These are phyloP conservation scores for Eimeria maxima DNA, from an alignment of 169 alveolate species.

Conservation along the genomic window DNA sequence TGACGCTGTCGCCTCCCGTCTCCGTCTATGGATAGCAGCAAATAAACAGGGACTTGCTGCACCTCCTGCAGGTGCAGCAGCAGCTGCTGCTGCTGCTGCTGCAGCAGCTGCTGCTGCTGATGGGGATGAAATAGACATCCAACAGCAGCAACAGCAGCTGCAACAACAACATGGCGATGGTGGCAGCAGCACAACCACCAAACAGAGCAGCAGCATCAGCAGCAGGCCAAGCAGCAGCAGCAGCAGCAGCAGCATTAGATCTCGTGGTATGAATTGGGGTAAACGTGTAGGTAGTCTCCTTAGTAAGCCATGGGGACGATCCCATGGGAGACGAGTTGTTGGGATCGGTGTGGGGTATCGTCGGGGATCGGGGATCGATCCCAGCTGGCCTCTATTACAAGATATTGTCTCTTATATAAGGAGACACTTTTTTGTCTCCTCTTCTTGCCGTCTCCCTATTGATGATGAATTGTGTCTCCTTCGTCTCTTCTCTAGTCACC, in stretches of 20 bases:
- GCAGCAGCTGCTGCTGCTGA: not conserved
- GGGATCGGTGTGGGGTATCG: not conserved
- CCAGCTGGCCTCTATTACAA: slow-evolving; percentile 79
- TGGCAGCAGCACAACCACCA: slow-evolving; percentile 1
- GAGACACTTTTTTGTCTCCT: slow-evolving; percentile 81
- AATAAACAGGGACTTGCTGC: slow-evolving; percentile 71
- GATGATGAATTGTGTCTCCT: slow-evolving; percentile 86
- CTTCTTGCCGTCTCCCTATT: slow-evolving; percentile 84
- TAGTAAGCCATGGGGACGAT: slow-evolving; percentile 27
- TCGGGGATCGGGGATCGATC: not conserved
- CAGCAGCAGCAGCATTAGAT: slow-evolving; percentile 39
- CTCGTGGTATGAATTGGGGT: slow-evolving; percentile 2
- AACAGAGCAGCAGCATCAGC: not conserved
- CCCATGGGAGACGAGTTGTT: not conserved
- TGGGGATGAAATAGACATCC: not conserved
- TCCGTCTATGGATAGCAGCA: slow-evolving; percentile 85
- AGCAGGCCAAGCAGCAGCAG: slow-evolving; percentile 49
- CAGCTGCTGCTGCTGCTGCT: not conserved
- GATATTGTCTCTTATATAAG: slow-evolving; percentile 83
- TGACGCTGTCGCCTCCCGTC: slow-evolving; percentile 88
- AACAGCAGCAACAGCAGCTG: slow-evolving; percentile 42
- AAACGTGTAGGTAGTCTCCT: not conserved
- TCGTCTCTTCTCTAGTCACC: slow-evolving; percentile 75
- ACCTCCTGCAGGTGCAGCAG: not conserved
- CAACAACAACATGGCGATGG: slow-evolving; percentile 27